phyloP scores from a whole-genome alignment of 2,329 filamentous ascomycete genomes.

The Neonectria magnoliae region DNA sequence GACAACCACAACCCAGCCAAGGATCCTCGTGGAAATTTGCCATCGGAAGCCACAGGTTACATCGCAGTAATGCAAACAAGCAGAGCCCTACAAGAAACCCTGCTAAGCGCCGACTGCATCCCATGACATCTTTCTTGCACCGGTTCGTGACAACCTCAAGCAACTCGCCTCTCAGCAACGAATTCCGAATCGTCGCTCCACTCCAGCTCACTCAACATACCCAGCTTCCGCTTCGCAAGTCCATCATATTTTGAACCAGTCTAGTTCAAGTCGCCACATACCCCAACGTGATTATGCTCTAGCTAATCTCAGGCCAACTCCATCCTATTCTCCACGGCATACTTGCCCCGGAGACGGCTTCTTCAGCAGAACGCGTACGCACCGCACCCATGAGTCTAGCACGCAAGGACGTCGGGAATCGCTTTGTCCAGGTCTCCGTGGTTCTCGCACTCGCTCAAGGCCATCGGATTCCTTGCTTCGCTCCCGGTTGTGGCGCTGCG shows the following conservation, averaged over 20 bases:
- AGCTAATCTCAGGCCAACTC: neutral
- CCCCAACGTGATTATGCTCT: neutral
- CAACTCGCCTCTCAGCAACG: neutral
- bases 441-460: neutral
- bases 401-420: neutral
- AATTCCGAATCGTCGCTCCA: neutral
- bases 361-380: neutral
- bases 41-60: neutral
- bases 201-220: neutral
- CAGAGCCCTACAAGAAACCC: neutral
- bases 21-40: neutral
- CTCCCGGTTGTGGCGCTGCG: neutral
- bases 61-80: neutral
- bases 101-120: neutral
- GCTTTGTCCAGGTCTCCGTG: neutral
- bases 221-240: neutral
- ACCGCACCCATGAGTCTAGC: neutral
- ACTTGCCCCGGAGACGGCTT: neutral
- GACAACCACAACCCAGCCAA: neutral
- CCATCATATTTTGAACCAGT: neutral
- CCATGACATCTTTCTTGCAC: slow-evolving; percentile 4
- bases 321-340: neutral
- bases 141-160: neutral
- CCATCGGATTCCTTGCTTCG: neutral
- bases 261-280: slow-evolving; percentile 1